Evolutionary conservation across 1,139 yeast species (phyloP), one percentile per base, ranked within the genome.

Genomic region (Blastobotrys arbuscula): DNA sequence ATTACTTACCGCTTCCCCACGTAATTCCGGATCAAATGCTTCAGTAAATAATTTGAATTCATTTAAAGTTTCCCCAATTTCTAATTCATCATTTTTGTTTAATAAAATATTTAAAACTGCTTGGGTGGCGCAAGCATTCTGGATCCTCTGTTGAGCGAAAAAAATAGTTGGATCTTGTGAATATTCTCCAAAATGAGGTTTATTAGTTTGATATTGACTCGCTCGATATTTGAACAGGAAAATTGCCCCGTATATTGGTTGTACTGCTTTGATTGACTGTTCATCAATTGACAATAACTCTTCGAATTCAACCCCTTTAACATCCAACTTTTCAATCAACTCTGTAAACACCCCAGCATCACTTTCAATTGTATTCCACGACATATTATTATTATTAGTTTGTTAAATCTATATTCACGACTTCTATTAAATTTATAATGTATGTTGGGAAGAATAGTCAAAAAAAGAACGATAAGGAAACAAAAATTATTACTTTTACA

Each of bases 341-440:
- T 82, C 83, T 1, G 85, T 78, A 65, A 82, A 83, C 8, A 82
- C 81, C n/a, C 85, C 85, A 0, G 86, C 85, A 63, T 82, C 89
- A 3, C 84, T 79, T 59, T 81, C 88, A 21, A 82, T 79, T 1
- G 86, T 80, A 58, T 81, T 81, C 88, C 89, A 82, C 12, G 81
- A 20, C 24, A 19, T 18, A 7, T 6, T 36, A 9, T 10, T 34
- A 8, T 34, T 7, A 5, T 34, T 33, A 6, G 36, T 33, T 5
- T 33, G 28, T 28, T n/a, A n/a, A n/a, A n/a, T n/a, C n/a, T n/a
- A n/a, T n/a, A n/a, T n/a, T n/a, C n/a, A n/a, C n/a, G n/a, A n/a
- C n/a, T n/a, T n/a, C n/a, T n/a, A n/a, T n/a, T n/a, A n/a, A n/a
- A n/a, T n/a, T n/a, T n/a, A n/a, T n/a, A n/a, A n/a, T n/a, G n/a